A percentile compares a stretch with the other conserved stretches of the same genome.
These are phyloP conservation scores for Wickerhamomyces subpelliculosus DNA, from an alignment of 805 yeast genomes.

Conservation along the genomic window DNA sequence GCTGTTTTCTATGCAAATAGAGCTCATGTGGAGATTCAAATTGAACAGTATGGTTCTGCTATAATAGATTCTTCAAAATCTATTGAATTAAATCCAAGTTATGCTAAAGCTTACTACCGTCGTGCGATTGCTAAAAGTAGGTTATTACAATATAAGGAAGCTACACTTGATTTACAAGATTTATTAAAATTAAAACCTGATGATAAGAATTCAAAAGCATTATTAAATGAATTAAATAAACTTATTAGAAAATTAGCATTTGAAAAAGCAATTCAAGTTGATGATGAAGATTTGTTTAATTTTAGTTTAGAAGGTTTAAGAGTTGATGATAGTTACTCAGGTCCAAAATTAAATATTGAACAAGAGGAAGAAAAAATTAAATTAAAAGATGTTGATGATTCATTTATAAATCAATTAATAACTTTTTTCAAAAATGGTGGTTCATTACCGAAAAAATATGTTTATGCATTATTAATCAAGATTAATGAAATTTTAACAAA, in stretches of 20 bases:
- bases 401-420: constrained; percentile 60
- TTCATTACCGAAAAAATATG: constrained; percentile 72
- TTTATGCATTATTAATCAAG: constrained; percentile 71
- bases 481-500: constrained; percentile 54
- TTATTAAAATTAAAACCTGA: constrained; percentile 59
- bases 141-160: constrained; percentile 65
- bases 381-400: constrained; percentile 34
- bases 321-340: constrained; percentile 51
- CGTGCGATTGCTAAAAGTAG: constrained; percentile 80
- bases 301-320: constrained; percentile 26
- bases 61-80: constrained; percentile 73
- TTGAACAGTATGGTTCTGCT: constrained; percentile 84
- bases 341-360: constrained; percentile 43
- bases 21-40: constrained; percentile 82
- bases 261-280: constrained; percentile 79
- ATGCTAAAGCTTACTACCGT: constrained; percentile 79
- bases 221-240: constrained; percentile 55
- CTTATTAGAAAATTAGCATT: constrained; percentile 70
- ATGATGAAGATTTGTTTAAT: constrained; percentile 32
- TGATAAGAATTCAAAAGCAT: constrained; percentile 60
- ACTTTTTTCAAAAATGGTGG: constrained; percentile 68
- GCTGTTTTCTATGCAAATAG: constrained; percentile 74
- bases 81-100: constrained; percentile 54
- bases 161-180: constrained; percentile 58
- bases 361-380: constrained; percentile 7